Evolutionary conservation across 140 eudicot genomes (phyloP), one percentile per base, ranked within the genome.

Genomic region (Artemisia princeps): DNA sequence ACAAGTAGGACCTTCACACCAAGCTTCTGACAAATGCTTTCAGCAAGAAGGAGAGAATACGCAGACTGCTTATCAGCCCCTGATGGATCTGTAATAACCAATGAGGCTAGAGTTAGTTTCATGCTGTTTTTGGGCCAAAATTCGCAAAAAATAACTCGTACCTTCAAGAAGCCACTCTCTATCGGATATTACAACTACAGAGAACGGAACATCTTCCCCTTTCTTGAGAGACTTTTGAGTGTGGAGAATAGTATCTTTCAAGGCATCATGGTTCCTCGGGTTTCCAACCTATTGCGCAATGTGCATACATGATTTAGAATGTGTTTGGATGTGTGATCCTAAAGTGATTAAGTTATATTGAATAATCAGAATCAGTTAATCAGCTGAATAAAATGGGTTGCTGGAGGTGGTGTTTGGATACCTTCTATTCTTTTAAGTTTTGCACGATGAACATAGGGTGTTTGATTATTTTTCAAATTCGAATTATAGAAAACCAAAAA

Each of bases 21-120:
- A 72, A 87, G 91, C 79, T 87, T 83, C 59, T 60, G 66, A 68
- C 98, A 92, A 51, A 92, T 85, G 75, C 69, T 88, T 75, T 92
- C 98, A 26, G 96, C 98, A 60, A 92, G 96, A 69, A 92, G 96
- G 72, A 92, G 96, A 74, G 95, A 78, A 72, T 81, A 92, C 23
- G 92, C 95, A 30, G 98, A 85, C 63, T 92, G 95, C 73, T 86
- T 88, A 82, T 92, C 98, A n/a, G 94, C 96, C 76, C 88, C 84
- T 4, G 84, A 76, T 28, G 89, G 83, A 80, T 92, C 98, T 92
- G 76, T 19, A 72, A 68, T 22, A 80, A 64, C 46, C 50, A 68
- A 75, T 12, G 19, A 8, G 17, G 54, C 66, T 57, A 73, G 15
- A 14, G 12, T n/a, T 26, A 64, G 59, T 54, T 26, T 28, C 24